Evolutionary conservation across 169 alveolate genomes (phyloP).

Genomic region (Hepatocystis sp.): DNA sequence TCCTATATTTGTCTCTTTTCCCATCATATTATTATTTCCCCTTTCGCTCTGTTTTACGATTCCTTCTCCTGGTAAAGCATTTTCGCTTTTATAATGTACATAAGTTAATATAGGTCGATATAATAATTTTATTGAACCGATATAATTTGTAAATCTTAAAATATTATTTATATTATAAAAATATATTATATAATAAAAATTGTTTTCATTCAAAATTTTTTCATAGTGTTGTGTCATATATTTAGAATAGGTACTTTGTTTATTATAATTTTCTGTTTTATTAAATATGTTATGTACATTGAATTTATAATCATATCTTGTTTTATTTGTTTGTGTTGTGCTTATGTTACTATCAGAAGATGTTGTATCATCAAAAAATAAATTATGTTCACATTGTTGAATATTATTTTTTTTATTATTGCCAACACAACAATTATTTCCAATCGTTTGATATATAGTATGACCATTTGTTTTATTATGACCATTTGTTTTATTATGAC

Average conservation of each 20-base stretch:
- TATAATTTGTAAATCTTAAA: conserved; percentile 50
- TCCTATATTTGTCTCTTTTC: not conserved
- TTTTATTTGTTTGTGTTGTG: not conserved
- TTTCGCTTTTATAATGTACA: conserved; percentile 16
- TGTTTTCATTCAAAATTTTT: conserved; percentile 42
- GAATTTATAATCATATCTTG: not conserved
- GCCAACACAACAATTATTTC: no score
- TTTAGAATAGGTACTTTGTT: not conserved
- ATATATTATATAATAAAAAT: conserved; percentile 66
- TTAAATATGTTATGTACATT: not conserved
- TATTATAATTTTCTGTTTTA: not conserved
- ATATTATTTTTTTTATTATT: no score
- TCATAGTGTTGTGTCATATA: conserved; percentile 14
- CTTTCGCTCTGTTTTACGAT: not conserved
- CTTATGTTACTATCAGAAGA: not conserved
- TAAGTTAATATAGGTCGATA: conserved; percentile 76
- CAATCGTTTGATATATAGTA: no score
- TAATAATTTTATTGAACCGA: conserved; percentile 34
- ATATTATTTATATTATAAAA: conserved; percentile 38
- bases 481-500: no score
- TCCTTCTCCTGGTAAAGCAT: not conserved
- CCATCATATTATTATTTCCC: not conserved
- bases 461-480: no score
- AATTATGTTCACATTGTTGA: no score
- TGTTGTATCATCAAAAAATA: no score